Conservation (phyloP, 2,329 filamentous ascomycete genomes). For the Fusarium sororula region DNA sequence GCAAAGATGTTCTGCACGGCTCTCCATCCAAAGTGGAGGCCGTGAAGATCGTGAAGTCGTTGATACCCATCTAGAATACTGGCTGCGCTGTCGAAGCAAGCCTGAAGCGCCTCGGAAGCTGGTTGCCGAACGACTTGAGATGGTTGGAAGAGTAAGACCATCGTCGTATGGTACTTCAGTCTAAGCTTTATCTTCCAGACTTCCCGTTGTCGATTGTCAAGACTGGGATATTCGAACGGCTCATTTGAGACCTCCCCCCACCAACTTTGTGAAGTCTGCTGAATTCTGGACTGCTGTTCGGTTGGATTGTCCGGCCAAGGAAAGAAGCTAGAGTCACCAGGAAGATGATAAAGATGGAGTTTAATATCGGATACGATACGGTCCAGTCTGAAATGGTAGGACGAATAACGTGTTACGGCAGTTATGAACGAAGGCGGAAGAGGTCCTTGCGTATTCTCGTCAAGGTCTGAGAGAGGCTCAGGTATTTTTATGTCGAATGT, state of each 20-base stretch:
- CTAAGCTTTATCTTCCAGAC: neutral
- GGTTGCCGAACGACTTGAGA: neutral
- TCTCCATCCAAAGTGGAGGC: neutral
- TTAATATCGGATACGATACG: neutral
- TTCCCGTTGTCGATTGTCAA: neutral
- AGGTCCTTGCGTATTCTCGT: neutral
- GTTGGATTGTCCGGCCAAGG: constrained; percentile 4
- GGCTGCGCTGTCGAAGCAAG: neutral
- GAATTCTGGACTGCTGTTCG: neutral
- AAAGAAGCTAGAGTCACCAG: constrained; percentile 25
- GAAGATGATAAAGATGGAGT: neutral
- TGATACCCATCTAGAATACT: neutral
- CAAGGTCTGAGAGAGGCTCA: accelerated
- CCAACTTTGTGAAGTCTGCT: neutral
- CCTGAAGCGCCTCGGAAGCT: neutral
- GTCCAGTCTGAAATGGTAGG: neutral
- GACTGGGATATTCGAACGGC: neutral
- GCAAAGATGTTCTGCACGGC: neutral
- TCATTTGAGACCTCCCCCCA: neutral
- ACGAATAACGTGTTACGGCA: neutral
- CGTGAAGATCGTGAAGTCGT: neutral
- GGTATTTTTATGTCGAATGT: neutral
- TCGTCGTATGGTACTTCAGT: neutral
- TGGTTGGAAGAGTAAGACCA: neutral
- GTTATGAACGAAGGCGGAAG: accelerated